These are phyloP conservation scores for Sonneratia caseolaris DNA, from an alignment of 345 rosid species.

Conservation along the genomic window DNA sequence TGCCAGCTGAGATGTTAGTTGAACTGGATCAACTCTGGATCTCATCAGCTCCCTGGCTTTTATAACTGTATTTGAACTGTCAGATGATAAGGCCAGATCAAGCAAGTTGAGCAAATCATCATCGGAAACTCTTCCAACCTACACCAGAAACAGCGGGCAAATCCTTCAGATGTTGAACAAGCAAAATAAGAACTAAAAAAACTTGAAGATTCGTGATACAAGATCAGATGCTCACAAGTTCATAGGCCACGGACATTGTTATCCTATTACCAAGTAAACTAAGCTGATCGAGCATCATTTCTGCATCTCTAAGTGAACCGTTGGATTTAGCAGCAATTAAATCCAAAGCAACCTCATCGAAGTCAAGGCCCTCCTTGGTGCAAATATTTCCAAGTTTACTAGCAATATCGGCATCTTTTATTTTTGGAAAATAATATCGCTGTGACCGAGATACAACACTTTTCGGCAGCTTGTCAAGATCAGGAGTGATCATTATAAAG, in stretches of 20 bases:
- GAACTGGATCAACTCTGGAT: slow-evolving; percentile 92
- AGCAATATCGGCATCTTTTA: slow-evolving; percentile 55
- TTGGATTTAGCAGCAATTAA: slow-evolving; percentile 85
- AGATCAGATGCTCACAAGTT: slow-evolving; percentile 55
- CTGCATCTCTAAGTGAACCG: slow-evolving; percentile 94
- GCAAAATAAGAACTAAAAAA: background rate
- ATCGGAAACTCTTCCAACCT: slow-evolving; percentile 92
- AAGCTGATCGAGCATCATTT: slow-evolving; percentile 91
- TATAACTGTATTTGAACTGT: slow-evolving; percentile 85
- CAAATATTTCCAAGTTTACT: slow-evolving; percentile 60
- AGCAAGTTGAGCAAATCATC: slow-evolving; percentile 89
- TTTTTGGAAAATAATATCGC: slow-evolving; percentile 66
- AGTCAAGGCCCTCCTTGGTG: slow-evolving; percentile 54
- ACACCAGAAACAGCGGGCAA: slow-evolving; percentile 14
- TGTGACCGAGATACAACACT: slow-evolving; percentile 69
- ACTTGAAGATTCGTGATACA: slow-evolving; percentile 1
- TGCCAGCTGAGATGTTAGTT: slow-evolving; percentile 84
- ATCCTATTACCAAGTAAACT: slow-evolving; percentile 82
- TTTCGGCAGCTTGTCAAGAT: slow-evolving; percentile 70
- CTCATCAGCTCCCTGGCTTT: slow-evolving; percentile 90
- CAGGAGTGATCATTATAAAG: slow-evolving; percentile 74
- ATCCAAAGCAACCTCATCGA: slow-evolving; percentile 65
- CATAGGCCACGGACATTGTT: slow-evolving; percentile 63
- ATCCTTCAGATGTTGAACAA: slow-evolving; percentile 3
- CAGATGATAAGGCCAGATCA: slow-evolving; percentile 84